These are phyloP conservation scores for Phytophthora vignae DNA, from an alignment of 352 stramenopile species.

Conservation along the genomic window DNA sequence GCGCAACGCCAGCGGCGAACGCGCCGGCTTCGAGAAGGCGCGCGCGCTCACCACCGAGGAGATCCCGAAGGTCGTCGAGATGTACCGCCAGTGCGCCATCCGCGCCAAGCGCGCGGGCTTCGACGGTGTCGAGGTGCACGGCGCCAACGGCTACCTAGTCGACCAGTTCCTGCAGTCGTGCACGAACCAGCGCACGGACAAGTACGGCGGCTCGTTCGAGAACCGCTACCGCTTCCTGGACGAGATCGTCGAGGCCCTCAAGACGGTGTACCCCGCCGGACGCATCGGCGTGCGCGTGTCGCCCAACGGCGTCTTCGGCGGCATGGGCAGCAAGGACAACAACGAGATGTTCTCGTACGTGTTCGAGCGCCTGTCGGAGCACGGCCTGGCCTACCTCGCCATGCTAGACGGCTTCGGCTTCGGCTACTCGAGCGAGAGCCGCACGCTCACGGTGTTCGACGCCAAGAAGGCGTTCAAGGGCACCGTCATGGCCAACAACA, in stretches of 20 bases:
- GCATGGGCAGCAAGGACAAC: conserved; percentile 14
- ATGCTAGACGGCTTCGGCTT: conserved; percentile 13
- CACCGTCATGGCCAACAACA: conserved; percentile 13
- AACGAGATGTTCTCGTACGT: conserved; percentile 12
- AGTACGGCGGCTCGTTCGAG: conserved; percentile 14
- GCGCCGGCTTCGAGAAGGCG: conserved; percentile 1
- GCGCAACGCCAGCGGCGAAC: conserved; percentile 7
- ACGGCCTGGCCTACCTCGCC: conserved; percentile 5
- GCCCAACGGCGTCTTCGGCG: conserved; percentile 4
- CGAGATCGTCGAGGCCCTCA: conserved; percentile 7
- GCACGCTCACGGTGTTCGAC: conserved; percentile 10
- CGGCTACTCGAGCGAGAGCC: conserved; percentile 1
- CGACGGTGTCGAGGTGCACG: conserved; percentile 9
- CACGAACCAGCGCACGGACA: conserved; percentile 13
- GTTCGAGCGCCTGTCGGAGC: conserved; percentile 9
- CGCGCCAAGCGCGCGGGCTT: conserved; percentile 4
- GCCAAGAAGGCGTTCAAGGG: conserved; percentile 12
- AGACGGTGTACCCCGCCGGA: conserved; percentile 6
- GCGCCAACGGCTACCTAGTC: conserved; percentile 1
- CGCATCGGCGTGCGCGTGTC: conserved; percentile 10
- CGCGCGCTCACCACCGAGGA: conserved; percentile 4
- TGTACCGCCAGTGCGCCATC: conserved; percentile 7
- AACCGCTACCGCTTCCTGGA: conserved; percentile 11
- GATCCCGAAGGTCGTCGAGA: conserved; percentile 8
- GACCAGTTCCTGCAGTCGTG: conserved; percentile 5